Evolutionary conservation across 345 rosid genomes (phyloP).

Genomic region (Eucalyptus microcorys): DNA sequence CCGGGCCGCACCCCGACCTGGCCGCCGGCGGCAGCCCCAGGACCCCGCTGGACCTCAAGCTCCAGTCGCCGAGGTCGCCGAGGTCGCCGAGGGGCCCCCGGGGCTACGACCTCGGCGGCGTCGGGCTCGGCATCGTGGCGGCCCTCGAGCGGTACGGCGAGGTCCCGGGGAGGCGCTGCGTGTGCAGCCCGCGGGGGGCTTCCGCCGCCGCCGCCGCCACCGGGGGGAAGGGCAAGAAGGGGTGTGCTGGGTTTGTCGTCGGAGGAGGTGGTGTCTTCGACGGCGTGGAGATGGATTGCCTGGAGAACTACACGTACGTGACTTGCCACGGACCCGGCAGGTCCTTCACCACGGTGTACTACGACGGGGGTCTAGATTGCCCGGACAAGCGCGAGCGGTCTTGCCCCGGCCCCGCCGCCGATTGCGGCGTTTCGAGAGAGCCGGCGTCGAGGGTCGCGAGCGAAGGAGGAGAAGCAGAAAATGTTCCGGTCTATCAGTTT

Average conservation of each 20-base stretch:
- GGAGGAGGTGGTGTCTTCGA: background rate
- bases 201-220: background rate
- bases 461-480: background rate
- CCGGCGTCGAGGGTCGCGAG: background rate
- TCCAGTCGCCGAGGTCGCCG: conserved; percentile 3
- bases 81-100: conserved; percentile 36
- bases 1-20: conserved; percentile 6
- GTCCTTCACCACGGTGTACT: conserved; percentile 43
- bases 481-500: conserved; percentile 11
- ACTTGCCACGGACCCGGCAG: conserved; percentile 34
- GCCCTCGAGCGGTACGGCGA: conserved; percentile 44
- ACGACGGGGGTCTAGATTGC: conserved; percentile 8
- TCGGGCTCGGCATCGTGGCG: conserved; percentile 62
- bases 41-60: conserved; percentile 51
- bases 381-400: background rate
- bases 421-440: background rate
- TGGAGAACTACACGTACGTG: conserved; percentile 56
- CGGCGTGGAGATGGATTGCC: conserved; percentile 19
- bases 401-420: background rate
- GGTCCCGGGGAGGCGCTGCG: conserved; percentile 1
- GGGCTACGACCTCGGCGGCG: conserved; percentile 22
- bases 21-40: conserved; percentile 24
- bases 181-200: conserved; percentile 5
- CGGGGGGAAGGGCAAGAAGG: conserved; percentile 8
- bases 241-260: background rate